Evolutionary conservation across 2,329 filamentous ascomycete species (phyloP), one percentile per base, ranked within the genome.

Genomic region (Penicillium sp.): DNA sequence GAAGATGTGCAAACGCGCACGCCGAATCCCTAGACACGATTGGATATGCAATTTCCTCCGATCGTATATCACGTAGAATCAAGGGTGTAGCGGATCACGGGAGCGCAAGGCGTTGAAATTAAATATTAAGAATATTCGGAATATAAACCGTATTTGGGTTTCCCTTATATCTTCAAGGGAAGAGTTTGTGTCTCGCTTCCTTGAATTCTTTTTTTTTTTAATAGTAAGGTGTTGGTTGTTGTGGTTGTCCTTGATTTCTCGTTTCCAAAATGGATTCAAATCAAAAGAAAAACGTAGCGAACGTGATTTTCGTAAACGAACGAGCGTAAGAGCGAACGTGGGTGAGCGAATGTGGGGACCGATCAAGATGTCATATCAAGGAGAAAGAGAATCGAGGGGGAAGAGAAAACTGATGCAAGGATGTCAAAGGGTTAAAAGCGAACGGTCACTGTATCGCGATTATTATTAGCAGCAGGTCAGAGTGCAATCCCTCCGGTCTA

Each of bases 281-380:
- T 11, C 33, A 37, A 55, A 48, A 22, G 16, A 51, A 47, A 65
- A 67, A 65, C 67, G 71, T 75, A 75, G 73, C 73, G 73, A 75
- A 70, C 67, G 73, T 75, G 65, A 64, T 70, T 70, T 67, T 70
- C 66, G 68, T 69, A 73, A 65, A 64, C 31, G 62, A 69, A 71
- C 71, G 71, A 74, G 68, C 67, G 73, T 70, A 62, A 67, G 69
- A 71, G 69, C 68, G 70, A 72, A 67, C 69, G 68, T 67, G 63
- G 63, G 39, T 21, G 69, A 71, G 69, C 68, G 70, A 72, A 67
- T 70, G 68, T 67, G 63, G 63, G 61, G 37, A 60, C 61, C 61
- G 55, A 60, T 67, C 66, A 71, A 63, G 63, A 56, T 68, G 64
- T 70, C 70, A 72, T 73, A 60, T 58, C 54, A 43, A 48, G 29